Percentiles rank a stretch among this genome's conserved stretches.
Conservation (phyloP, 2,329 filamentous ascomycete species). For the Camptophora hylomeconis region DNA sequence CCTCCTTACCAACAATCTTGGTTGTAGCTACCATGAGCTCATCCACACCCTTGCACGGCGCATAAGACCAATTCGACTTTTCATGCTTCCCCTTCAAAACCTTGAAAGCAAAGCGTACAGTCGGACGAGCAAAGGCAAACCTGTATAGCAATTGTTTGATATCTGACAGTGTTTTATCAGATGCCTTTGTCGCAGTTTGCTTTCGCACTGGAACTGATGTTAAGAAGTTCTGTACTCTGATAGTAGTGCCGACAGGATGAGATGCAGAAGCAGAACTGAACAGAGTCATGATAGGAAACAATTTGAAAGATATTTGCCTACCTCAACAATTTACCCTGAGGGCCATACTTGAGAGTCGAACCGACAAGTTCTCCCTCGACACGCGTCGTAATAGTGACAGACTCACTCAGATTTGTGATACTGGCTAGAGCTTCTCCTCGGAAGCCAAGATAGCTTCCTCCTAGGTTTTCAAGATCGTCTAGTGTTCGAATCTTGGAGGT, state of each 20-base stretch:
- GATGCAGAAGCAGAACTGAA: constrained; percentile 32
- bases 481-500: constrained; percentile 52
- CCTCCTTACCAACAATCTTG: constrained; percentile 43
- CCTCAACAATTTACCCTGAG: constrained; percentile 37
- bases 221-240: constrained; percentile 44
- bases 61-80: constrained; percentile 47
- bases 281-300: constrained; percentile 14
- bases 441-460: constrained; percentile 48
- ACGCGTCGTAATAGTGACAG: constrained; percentile 41
- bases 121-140: constrained; percentile 47
- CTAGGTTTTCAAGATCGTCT: constrained; percentile 41
- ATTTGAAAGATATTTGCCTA: constrained; percentile 16
- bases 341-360: constrained; percentile 36
- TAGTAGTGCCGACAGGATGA: constrained; percentile 47
- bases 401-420: constrained; percentile 43
- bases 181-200: constrained; percentile 39
- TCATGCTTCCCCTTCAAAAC: constrained; percentile 48
- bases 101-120: constrained; percentile 42
- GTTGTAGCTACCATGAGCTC: constrained; percentile 40
- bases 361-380: constrained; percentile 44
- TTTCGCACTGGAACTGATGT: constrained; percentile 46
- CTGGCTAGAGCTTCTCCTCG: constrained; percentile 52
- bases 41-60: constrained; percentile 33
- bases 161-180: constrained; percentile 35
- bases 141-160: constrained; percentile 42